Percentiles rank a stretch among this genome's conserved stretches.
phyloP scores from a whole-genome alignment of 2,329 filamentous ascomycete species.

The Huntiella abstrusa region DNA sequence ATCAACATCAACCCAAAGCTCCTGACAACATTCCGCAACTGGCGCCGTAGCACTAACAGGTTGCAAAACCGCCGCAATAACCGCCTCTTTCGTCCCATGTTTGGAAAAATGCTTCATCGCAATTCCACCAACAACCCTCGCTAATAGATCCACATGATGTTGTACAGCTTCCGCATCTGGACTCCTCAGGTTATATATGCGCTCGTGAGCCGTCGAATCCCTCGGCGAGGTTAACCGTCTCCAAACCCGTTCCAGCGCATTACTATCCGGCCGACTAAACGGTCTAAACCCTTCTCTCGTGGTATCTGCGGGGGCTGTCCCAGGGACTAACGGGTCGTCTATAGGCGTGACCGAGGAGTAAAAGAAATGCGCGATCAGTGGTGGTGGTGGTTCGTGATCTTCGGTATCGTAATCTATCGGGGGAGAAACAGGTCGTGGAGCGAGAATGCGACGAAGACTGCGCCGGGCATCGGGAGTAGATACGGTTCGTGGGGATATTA shows the following conservation, averaged over 20 bases:
- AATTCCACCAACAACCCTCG: conserved; percentile 24
- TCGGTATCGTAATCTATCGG: conserved; percentile 17
- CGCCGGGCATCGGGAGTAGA: not conserved
- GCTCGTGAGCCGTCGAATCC: conserved; percentile 28
- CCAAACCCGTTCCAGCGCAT: conserved; percentile 65
- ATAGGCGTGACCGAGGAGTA: conserved; percentile 68
- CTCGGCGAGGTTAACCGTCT: conserved; percentile 33
- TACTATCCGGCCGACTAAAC: conserved; percentile 63
- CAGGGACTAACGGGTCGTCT: conserved; percentile 67
- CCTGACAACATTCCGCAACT: conserved; percentile 28
- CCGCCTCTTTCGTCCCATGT: conserved; percentile 17
- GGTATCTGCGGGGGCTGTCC: conserved; percentile 26
- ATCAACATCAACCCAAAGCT: conserved; percentile 27
- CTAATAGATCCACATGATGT: conserved; percentile 20
- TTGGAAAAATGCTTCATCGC: conserved; percentile 28
- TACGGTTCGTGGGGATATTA: not conserved
- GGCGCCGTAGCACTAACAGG: conserved; percentile 14
- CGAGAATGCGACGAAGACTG: not conserved
- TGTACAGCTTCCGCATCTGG: conserved; percentile 14
- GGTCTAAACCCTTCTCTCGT: conserved; percentile 47
- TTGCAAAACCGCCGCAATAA: conserved; percentile 5
- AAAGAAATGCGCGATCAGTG: conserved; percentile 58
- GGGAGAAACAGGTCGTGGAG: not conserved
- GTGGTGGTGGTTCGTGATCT: conserved; percentile 30
- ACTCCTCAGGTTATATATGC: conserved; percentile 13